These are phyloP conservation scores for Panus rudis DNA, from an alignment of 768 basidiomycete species.

Conservation along the genomic window DNA sequence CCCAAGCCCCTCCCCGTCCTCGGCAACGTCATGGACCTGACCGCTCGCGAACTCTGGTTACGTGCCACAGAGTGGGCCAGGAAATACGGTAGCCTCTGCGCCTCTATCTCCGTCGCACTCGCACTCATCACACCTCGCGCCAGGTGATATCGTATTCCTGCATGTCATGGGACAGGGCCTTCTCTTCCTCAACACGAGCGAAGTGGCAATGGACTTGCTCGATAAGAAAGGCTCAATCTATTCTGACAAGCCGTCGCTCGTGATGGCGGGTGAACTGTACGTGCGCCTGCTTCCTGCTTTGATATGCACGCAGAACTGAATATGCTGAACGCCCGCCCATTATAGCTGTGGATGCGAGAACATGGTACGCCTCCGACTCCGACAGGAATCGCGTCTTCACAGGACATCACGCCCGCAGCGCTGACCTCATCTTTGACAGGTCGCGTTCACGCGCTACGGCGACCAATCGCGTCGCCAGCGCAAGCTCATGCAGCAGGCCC, in stretches of 20 bases:
- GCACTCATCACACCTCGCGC: neutral
- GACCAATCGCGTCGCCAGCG: slow-evolving; percentile 60
- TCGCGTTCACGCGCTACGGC: slow-evolving; percentile 62
- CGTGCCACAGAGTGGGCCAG: slow-evolving; percentile 54
- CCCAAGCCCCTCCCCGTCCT: slow-evolving; percentile 59
- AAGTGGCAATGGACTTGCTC: slow-evolving; percentile 55
- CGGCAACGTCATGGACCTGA: slow-evolving; percentile 59
- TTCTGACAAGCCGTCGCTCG: slow-evolving; percentile 62
- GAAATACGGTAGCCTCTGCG: slow-evolving; percentile 45
- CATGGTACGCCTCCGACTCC: slow-evolving; percentile 50
- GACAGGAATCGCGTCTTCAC: neutral
- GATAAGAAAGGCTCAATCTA: slow-evolving; percentile 68
- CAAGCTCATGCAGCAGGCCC: slow-evolving; percentile 57
- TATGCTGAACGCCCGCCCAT: slow-evolving; percentile 3
- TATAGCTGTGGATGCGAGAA: slow-evolving; percentile 53
- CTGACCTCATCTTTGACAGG: slow-evolving; percentile 25
- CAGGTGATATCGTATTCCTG: slow-evolving; percentile 60
- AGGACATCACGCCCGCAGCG: too few relatives aligned
- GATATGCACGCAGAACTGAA: neutral
- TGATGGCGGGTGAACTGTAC: slow-evolving; percentile 68
- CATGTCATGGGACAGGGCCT: slow-evolving; percentile 61
- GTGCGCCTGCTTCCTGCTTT: slow-evolving; percentile 20
- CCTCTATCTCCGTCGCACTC: neutral
- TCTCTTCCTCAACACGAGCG: slow-evolving; percentile 57
- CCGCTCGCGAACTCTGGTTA: slow-evolving; percentile 58